Evolutionary conservation across 345 rosid genomes (phyloP).

Genomic region (Psidium guajava): DNA sequence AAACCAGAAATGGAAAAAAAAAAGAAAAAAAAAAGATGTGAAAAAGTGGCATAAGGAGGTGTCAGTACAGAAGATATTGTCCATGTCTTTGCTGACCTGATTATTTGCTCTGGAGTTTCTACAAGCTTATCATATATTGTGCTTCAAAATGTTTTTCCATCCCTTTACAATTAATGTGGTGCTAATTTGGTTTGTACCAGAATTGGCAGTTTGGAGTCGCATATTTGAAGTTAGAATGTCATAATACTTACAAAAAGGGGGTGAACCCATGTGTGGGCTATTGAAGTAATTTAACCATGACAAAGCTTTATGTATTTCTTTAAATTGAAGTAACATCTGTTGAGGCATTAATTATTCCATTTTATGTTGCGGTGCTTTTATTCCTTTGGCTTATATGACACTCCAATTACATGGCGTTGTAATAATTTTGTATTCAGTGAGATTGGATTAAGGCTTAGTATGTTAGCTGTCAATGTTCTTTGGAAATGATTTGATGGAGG

Average conservation of each 20-base stretch:
- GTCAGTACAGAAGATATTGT: not conserved
- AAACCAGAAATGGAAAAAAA: not conserved
- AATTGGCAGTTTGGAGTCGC: not conserved
- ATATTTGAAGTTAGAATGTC: not conserved
- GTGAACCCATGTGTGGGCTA: not conserved
- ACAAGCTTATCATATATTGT: not conserved
- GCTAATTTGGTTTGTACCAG: not conserved
- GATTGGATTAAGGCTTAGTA: not conserved
- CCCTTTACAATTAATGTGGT: not conserved
- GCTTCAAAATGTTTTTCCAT: not conserved
- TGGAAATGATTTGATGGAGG: not conserved
- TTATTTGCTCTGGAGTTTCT: not conserved
- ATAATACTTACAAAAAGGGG: not conserved
- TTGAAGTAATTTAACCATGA: not conserved
- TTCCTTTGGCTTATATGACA: not conserved
- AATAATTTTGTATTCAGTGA: not conserved
- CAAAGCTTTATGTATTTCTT: not conserved
- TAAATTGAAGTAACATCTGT: not conserved
- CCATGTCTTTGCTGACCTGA: not conserved
- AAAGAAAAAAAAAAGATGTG: not conserved
- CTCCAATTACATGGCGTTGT: not conserved
- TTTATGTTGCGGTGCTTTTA: not conserved
- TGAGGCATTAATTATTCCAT: not conserved
- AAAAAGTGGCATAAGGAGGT: not conserved
- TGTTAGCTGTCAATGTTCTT: not conserved